phyloP scores from a whole-genome alignment of 495 filamentous ascomycete genomes.

The Aspergillus affinis region DNA sequence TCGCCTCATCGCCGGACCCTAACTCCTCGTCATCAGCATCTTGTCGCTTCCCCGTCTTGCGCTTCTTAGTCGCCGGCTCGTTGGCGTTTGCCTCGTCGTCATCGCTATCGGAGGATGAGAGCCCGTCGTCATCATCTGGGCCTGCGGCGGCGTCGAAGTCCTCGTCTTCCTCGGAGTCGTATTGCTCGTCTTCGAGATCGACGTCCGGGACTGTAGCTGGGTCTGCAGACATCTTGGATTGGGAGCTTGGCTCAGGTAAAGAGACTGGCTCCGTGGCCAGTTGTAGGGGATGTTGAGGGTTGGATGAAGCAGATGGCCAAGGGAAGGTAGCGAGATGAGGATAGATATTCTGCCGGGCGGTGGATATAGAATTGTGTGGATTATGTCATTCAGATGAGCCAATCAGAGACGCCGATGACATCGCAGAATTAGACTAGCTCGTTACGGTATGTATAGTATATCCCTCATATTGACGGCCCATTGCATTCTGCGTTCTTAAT shows the following conservation, averaged over 20 bases:
- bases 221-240: constrained; percentile 32
- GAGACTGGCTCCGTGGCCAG: not conserved
- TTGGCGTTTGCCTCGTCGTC: constrained; percentile 19
- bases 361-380: not conserved
- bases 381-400: not conserved
- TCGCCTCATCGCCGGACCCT: constrained; percentile 77
- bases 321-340: too few species aligned
- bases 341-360: not conserved
- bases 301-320: not conserved
- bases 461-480: too few species aligned
- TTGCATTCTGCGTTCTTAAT: too few species aligned
- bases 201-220: constrained; percentile 22
- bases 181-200: constrained; percentile 54
- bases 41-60: constrained; percentile 32
- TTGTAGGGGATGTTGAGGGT: not conserved
- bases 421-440: too few species aligned
- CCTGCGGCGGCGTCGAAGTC: constrained; percentile 54
- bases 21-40: constrained; percentile 38
- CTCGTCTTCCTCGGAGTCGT: constrained; percentile 71
- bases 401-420: not conserved
- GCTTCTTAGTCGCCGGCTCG: constrained; percentile 42
- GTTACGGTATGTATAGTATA: too few species aligned
- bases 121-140: constrained; percentile 39
- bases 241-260: not conserved
- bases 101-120: constrained; percentile 23